These are phyloP conservation scores for Trichosporon sp. DNA, from an alignment of 1,284 basidiomycete species.

Conservation along the genomic window DNA sequence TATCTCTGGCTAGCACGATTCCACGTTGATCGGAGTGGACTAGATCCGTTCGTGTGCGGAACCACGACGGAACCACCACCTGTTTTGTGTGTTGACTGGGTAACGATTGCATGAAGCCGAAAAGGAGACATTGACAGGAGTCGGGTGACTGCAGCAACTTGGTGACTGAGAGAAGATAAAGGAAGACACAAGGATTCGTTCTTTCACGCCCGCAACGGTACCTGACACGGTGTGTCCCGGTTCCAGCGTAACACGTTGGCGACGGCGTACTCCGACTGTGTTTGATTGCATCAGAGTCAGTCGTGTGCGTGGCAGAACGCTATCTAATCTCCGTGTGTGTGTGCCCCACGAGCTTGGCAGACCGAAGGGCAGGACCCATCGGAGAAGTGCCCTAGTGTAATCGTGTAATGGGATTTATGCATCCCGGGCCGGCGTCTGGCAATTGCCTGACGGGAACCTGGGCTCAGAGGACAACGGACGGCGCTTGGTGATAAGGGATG, in stretches of 20 bases:
- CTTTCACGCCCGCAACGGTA: neutral
- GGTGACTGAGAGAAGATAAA: too few relatives aligned
- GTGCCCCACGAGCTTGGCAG: neutral
- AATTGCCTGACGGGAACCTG: too few relatives aligned
- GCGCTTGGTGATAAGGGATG: too few relatives aligned
- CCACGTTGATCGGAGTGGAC: neutral
- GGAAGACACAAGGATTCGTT: neutral
- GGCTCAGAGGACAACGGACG: too few relatives aligned
- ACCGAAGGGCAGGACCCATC: neutral
- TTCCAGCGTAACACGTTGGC: neutral
- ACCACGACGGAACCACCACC: neutral
- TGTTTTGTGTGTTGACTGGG: neutral
- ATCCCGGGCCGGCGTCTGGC: neutral
- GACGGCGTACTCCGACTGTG: neutral
- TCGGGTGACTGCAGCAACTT: neutral
- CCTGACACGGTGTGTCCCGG: neutral
- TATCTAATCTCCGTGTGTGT: neutral
- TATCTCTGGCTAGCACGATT: neutral
- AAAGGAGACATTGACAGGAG: neutral
- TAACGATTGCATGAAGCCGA: neutral
- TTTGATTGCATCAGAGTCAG: neutral
- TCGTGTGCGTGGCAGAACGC: neutral
- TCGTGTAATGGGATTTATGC: neutral
- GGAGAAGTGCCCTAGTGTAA: neutral
- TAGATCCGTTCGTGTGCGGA: neutral